Conservation (phyloP, 441 rosid genomes). For the Arabidopsis hybrid region DNA sequence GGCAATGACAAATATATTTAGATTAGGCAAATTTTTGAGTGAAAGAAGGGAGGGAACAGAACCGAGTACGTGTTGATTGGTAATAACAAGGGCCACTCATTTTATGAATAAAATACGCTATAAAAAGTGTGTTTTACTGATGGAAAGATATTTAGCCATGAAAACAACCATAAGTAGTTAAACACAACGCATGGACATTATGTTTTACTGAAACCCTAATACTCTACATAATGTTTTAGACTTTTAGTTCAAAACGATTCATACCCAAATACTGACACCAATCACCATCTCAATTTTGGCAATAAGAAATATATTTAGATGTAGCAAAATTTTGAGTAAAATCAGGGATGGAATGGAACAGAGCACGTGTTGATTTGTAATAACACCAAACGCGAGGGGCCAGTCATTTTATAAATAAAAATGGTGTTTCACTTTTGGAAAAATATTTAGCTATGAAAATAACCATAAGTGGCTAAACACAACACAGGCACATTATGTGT, state of each 20-base stretch:
- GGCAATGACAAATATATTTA: background rate
- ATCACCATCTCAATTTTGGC: background rate
- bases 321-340: conserved; percentile 12
- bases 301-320: background rate
- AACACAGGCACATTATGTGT: conserved; percentile 32
- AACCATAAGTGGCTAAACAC: conserved; percentile 46
- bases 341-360: conserved; percentile 30
- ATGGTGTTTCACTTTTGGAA: conserved; percentile 10
- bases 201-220: conserved; percentile 37
- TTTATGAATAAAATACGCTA: no score
- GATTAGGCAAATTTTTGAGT: background rate
- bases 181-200: conserved; percentile 34
- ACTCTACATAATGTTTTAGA: conserved; percentile 28
- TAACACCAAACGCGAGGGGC: conserved; percentile 29
- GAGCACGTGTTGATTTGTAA: conserved; percentile 36
- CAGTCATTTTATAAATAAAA: conserved; percentile 7
- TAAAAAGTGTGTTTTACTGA: background rate
- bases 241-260: background rate
- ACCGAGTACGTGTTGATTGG: conserved; percentile 37
- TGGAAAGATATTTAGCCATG: conserved; percentile 30
- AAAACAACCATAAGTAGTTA: conserved; percentile 41
- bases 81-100: conserved; percentile 31
- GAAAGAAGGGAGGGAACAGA: conserved; percentile 21
- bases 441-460: conserved; percentile 28
- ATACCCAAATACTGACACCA: background rate